phyloP scores from a whole-genome alignment of 257 asterid genomes.

The Nicotiana tabacum region DNA sequence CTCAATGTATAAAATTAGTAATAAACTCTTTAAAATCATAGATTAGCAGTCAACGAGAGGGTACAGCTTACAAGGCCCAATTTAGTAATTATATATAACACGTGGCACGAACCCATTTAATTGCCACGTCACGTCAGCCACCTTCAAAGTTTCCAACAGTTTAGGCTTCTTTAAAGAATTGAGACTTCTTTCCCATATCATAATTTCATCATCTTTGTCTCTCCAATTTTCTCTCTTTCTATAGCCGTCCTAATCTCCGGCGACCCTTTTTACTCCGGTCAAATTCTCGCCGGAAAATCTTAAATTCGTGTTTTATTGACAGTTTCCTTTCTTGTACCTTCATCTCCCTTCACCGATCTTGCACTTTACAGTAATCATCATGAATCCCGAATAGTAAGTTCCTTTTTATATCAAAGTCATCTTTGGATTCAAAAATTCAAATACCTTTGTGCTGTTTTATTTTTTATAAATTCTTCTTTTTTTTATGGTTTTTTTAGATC shows the following conservation, averaged over 20 bases:
- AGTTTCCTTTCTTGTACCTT: background rate
- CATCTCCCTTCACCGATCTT: slow-evolving; percentile 1
- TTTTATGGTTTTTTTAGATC: background rate
- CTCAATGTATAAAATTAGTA: background rate
- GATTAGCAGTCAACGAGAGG: background rate
- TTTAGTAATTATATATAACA: background rate
- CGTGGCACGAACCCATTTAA: background rate
- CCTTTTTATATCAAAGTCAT: background rate
- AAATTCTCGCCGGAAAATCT: background rate
- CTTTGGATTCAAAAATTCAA: background rate
- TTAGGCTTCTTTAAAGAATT: background rate
- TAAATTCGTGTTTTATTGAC: background rate
- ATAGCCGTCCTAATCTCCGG: background rate
- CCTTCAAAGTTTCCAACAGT: background rate
- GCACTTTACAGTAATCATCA: slow-evolving; percentile 27
- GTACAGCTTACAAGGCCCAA: background rate
- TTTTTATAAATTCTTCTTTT: background rate
- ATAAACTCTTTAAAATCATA: background rate
- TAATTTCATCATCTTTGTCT: background rate
- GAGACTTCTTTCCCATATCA: background rate
- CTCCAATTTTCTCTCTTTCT: background rate
- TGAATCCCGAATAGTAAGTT: slow-evolving; percentile 76
- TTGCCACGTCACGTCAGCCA: slow-evolving; percentile 5
- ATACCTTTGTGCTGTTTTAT: background rate
- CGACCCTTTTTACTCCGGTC: slow-evolving; percentile 2